Evolutionary conservation across 306 rosid genomes (phyloP), one percentile per base, ranked within the genome.

Genomic region (Cicer judaicum): DNA sequence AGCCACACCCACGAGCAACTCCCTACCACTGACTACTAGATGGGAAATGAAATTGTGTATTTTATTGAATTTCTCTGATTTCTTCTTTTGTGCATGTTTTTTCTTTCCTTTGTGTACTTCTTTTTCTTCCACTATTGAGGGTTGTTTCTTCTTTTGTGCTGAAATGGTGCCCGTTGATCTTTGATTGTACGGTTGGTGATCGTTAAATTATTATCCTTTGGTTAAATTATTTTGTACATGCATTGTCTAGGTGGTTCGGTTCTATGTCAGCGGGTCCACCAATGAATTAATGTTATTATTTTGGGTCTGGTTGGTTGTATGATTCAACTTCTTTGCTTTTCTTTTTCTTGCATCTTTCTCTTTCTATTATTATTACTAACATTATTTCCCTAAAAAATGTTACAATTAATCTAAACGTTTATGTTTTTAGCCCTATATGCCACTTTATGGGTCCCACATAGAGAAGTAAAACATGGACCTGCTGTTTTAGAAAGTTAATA

Each of bases 1-100:
- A 44, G 67, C 84, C 19, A 18, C 15, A 76, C 69, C 79, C 98
- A 93, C 55, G 96, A 93, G 80, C 97, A 76, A 54, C 84, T 92
- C 6, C 85, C 97, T 4, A 7, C 73, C 16, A 0, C 85, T 2
- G 93, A 91, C 10, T 89, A 85, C 85, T 89, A 59, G 69, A 69
- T 5, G 8, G 48, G 67, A 7, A 52, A 11, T 57, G 1, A 36
- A 24, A 69, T 39, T 43, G 64, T 74, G 72, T 59, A 70, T 74
- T 24, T 24, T 49, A 54, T 50, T 52, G 64, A 53, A 39, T 76
- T 44, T 57, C 48, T 10, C 3, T 46, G 5, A 36, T 36, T 47
- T 71, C 64, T 38, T 68, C 47, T 61, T 67, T 34, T 77, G 61
- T 80, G 72, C 52, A 77, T 76, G 64, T 29, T 75, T 64, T 53